phyloP scores from a whole-genome alignment of 139 green algal genomes.

The Tetraselmis chui region DNA sequence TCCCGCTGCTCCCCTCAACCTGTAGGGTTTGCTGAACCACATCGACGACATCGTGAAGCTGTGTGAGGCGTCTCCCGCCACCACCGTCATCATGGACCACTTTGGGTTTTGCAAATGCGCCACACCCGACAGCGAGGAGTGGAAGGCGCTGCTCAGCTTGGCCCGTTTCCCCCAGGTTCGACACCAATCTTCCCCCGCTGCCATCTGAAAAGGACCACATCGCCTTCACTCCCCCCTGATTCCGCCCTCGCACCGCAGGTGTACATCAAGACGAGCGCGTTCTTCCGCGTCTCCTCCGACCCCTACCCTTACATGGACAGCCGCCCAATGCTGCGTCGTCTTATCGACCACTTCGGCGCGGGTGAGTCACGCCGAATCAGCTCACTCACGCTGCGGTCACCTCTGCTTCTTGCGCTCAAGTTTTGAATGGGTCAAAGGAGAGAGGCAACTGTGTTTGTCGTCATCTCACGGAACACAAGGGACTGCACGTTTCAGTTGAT shows the following conservation, averaged over 20 bases:
- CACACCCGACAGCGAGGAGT: slow-evolving; percentile 25
- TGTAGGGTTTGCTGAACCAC: slow-evolving; percentile 34
- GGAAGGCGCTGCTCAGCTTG: slow-evolving; percentile 29
- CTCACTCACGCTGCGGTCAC: no score
- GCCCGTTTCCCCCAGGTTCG: slow-evolving; percentile 34
- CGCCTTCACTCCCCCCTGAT: neutral
- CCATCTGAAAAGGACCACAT: neutral
- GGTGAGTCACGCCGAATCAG: neutral
- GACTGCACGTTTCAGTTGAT: no score
- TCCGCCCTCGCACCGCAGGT: slow-evolving; percentile 24
- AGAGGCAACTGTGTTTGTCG: no score
- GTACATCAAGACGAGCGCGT: slow-evolving; percentile 52
- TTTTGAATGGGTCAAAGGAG: no score
- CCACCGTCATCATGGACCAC: slow-evolving; percentile 61
- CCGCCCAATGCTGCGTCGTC: slow-evolving; percentile 12
- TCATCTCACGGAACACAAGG: neutral
- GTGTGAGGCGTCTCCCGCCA: slow-evolving; percentile 33
- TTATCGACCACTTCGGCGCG: slow-evolving; percentile 32
- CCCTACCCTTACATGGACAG: slow-evolving; percentile 40
- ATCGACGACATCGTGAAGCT: slow-evolving; percentile 51
- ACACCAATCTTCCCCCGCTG: no score
- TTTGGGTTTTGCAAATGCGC: slow-evolving; percentile 52
- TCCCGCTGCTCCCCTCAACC: slow-evolving; percentile 25
- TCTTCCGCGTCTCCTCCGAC: slow-evolving; percentile 41
- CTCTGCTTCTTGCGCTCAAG: no score